Base-by-base conservation (phyloP, 108 stramenopile genomes). In the Conticribra guillardii region DNA sequence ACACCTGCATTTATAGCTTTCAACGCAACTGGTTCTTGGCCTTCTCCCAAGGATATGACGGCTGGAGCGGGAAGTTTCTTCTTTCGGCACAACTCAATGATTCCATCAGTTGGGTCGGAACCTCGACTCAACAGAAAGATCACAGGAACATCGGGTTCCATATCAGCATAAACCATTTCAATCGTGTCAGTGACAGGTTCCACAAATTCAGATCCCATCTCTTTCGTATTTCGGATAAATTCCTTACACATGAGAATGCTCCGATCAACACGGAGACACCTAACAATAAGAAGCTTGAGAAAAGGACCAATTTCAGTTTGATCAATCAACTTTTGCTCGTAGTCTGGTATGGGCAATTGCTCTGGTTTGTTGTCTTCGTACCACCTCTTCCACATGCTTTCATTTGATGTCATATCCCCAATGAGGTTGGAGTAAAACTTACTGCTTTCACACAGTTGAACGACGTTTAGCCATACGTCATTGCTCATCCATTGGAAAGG, bases 161-260 rank as follows among this genome's bases (percentile, higher is more conserved):
- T 94, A 37, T 82, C 89, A 49, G 90, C 82, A 74, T 89, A 96
- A 26, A 93, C 89, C 82, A 67, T 80, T 63, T 96, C 94, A 54
- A 96, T 91, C 18, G 93, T 96, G 64, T 96, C 96, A 16, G 94
- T 96, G 0, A 96, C 93, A 19, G 96, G 96, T 63, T 96, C 94
- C 17, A 96, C 93, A 64, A 85, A 96, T 7, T 72, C 52, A 14
- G 90, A 76, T 18, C 96, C 96, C 93, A 96, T 91, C 55, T 90
- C 82, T 50, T 85, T 83, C 17, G 87, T 90, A 41, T 73, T 65
- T 44, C 86, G 85, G 24, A 96, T 73, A 62, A 95, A 96, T 45
- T 94, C 86, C 71, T 92, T 92, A 61, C 90, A 85, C 74, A 82
- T 88, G 26, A 91, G 86, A 67, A 95, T 89, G 55, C 88, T 92